A percentile compares a stretch with the other conserved stretches of the same genome.
phyloP scores from a whole-genome alignment of 1,284 basidiomycete species.

The Microbotryum saponariae region DNA sequence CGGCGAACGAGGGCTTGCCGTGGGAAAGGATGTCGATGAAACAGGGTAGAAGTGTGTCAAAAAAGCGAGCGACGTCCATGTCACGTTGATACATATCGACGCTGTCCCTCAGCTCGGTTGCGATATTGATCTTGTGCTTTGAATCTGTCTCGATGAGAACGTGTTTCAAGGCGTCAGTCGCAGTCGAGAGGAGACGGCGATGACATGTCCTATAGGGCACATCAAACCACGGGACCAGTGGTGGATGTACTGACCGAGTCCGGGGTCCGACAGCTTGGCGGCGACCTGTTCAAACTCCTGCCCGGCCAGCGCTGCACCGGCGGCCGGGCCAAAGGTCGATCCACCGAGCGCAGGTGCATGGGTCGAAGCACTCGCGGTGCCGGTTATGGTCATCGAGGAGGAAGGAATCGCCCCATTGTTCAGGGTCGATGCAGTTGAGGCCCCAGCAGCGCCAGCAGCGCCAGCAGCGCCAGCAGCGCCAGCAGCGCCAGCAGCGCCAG shows the following conservation, averaged over 20 bases:
- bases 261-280: conserved; percentile 29
- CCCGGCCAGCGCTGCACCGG: background rate
- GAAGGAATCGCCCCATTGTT: no score
- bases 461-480: no score
- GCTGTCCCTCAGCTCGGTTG: conserved; percentile 75
- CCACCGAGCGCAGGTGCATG: no score
- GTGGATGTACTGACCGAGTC: conserved; percentile 21
- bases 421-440: no score
- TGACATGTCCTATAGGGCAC: background rate
- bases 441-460: no score
- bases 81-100: conserved; percentile 71
- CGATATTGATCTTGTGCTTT: conserved; percentile 53
- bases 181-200: background rate
- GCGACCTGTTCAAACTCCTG: conserved; percentile 33
- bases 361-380: no score
- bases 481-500: no score
- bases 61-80: conserved; percentile 62
- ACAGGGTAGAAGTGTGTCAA: conserved; percentile 58
- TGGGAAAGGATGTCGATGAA: conserved; percentile 69
- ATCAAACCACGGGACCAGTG: background rate
- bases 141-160: conserved; percentile 15
- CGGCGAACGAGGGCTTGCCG: conserved; percentile 66
- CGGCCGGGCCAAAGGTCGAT: conserved; percentile 1
- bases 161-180: background rate
- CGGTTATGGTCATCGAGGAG: no score